Evolutionary conservation across 768 basidiomycete species (phyloP).

Genomic region (Mycena pura): DNA sequence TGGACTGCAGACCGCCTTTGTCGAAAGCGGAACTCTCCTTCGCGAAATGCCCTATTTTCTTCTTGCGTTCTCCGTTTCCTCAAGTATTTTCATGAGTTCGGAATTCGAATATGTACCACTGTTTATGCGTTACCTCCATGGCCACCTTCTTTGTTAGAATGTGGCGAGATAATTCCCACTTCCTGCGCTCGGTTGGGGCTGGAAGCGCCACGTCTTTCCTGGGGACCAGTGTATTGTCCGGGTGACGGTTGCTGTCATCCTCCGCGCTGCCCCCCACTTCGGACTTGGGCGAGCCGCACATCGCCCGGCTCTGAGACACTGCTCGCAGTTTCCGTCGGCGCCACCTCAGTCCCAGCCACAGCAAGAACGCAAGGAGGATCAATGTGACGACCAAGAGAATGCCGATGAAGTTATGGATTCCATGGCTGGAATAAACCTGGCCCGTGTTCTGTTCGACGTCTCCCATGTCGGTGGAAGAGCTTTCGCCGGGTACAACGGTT

Average conservation of each 20-base stretch:
- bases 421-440: constrained; percentile 36
- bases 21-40: too few relatives aligned
- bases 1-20: too few relatives aligned
- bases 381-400: constrained; percentile 48
- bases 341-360: constrained; percentile 48
- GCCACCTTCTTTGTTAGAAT: too few relatives aligned
- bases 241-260: background rate
- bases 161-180: too few relatives aligned
- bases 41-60: too few relatives aligned
- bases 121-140: too few relatives aligned
- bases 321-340: constrained; percentile 33
- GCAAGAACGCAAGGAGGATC: constrained; percentile 39
- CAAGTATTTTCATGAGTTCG: too few relatives aligned
- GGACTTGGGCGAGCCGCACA: constrained; percentile 13
- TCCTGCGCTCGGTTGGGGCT: too few relatives aligned
- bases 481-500: constrained; percentile 33
- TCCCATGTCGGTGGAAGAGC: constrained; percentile 14
- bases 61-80: too few relatives aligned
- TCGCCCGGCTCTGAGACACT: background rate
- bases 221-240: background rate
- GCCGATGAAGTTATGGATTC: constrained; percentile 53
- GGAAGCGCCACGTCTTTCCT: background rate
- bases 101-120: too few relatives aligned
- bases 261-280: background rate
- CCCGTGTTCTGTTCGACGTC: constrained; percentile 19